phyloP scores from a whole-genome alignment of 306 rosid species.

The Mimosa pudica region DNA sequence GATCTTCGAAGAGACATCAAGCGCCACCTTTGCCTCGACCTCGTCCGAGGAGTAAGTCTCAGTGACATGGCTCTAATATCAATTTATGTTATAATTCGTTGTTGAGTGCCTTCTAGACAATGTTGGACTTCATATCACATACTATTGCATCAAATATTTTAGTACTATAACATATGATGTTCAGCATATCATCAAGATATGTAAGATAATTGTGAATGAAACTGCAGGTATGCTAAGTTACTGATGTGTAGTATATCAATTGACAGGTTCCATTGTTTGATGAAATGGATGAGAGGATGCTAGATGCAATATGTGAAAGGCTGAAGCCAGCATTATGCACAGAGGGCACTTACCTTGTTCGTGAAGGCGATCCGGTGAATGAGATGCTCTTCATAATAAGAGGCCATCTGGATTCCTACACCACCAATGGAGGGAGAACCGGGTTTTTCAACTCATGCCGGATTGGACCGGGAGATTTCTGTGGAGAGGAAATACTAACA shows the following conservation, averaged over 20 bases:
- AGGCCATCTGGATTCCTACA: slow-evolving; percentile 90
- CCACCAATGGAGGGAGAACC: slow-evolving; percentile 88
- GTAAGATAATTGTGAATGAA: neutral
- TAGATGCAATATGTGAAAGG: slow-evolving; percentile 93
- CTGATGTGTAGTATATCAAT: no score
- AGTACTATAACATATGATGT: no score
- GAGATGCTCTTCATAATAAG: slow-evolving; percentile 91
- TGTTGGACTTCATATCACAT: no score
- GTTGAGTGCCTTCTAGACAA: no score
- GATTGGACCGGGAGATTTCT: slow-evolving; percentile 86
- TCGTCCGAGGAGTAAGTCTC: slow-evolving; percentile 80
- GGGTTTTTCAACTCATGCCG: slow-evolving; percentile 91
- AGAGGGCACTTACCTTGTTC: slow-evolving; percentile 70
- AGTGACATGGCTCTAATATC: no score
- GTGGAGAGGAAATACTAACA: slow-evolving; percentile 88
- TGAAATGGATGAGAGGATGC: slow-evolving; percentile 96
- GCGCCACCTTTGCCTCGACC: slow-evolving; percentile 95
- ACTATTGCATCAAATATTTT: no score
- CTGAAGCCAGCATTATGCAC: slow-evolving; percentile 85
- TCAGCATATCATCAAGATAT: neutral
- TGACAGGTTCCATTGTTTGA: slow-evolving; percentile 82
- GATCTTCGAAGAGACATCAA: slow-evolving; percentile 92
- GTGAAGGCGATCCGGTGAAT: slow-evolving; percentile 91
- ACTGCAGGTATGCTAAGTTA: no score
- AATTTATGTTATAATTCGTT: no score